Evolutionary conservation across 2,329 filamentous ascomycete genomes (phyloP).

Genomic region (Aspergillus ochraceus): DNA sequence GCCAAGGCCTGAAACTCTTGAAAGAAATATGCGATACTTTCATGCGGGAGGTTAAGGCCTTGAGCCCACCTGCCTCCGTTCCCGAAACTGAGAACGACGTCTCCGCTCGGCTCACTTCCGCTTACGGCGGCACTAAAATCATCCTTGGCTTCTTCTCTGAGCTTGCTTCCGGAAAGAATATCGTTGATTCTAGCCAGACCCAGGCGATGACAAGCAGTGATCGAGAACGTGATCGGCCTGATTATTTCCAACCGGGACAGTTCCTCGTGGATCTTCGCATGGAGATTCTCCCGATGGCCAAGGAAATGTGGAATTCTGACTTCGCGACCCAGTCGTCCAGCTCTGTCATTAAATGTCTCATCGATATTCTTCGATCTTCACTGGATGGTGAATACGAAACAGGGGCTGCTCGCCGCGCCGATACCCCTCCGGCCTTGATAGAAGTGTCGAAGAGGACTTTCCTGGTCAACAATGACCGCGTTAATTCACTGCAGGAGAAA

Average conservation of each 20-base stretch:
- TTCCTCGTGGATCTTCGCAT: constrained; percentile 84
- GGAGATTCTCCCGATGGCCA: constrained; percentile 73
- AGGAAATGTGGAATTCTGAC: constrained; percentile 79
- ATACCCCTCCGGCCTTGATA: constrained; percentile 55
- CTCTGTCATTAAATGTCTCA: constrained; percentile 72
- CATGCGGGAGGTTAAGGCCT: constrained; percentile 55
- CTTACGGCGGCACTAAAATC: constrained; percentile 69
- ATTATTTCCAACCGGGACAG: constrained; percentile 68
- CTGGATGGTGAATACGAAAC: constrained; percentile 75
- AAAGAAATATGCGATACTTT: constrained; percentile 72
- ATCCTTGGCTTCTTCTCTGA: constrained; percentile 80
- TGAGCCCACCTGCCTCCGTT: constrained; percentile 46
- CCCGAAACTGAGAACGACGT: constrained; percentile 39
- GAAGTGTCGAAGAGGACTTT: constrained; percentile 53
- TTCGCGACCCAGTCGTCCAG: constrained; percentile 79
- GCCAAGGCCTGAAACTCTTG: constrained; percentile 71
- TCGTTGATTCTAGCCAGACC: constrained; percentile 73
- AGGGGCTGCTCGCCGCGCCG: constrained; percentile 61
- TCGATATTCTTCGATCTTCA: constrained; percentile 80
- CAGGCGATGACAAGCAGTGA: constrained; percentile 54
- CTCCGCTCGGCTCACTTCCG: constrained; percentile 48
- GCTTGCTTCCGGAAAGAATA: constrained; percentile 73
- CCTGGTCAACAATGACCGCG: constrained; percentile 50
- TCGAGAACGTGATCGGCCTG: constrained; percentile 56
- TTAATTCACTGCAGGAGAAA: constrained; percentile 46